Evolutionary conservation across 2,329 filamentous ascomycete species (phyloP).

Genomic region (Aspergillus neotritici): DNA sequence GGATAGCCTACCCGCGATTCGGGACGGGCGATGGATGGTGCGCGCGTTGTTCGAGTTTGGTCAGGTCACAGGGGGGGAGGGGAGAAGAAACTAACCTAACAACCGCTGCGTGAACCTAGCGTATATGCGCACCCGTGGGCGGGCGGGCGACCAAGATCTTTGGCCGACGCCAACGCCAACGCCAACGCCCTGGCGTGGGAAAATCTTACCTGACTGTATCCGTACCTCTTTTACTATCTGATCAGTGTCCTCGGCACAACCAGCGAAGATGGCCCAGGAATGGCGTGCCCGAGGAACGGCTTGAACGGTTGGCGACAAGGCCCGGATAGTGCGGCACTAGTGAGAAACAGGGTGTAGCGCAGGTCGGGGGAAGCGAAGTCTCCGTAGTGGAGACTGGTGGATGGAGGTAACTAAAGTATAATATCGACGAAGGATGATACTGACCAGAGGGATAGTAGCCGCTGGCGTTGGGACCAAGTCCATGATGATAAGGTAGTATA

Average conservation of each 20-base stretch:
- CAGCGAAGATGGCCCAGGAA: constrained; percentile 18
- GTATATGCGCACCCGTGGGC: constrained; percentile 25
- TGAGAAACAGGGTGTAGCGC: constrained; percentile 30
- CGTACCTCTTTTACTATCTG: constrained; percentile 13
- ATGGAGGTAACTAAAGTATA: not conserved
- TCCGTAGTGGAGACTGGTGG: constrained; percentile 11
- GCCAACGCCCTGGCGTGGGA: constrained; percentile 16
- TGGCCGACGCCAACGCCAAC: constrained; percentile 21
- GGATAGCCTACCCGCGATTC: constrained; percentile 34
- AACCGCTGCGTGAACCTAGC: constrained; percentile 27
- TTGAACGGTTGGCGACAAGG: constrained; percentile 22
- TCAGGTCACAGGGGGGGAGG: constrained; percentile 12
- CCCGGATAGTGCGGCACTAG: constrained; percentile 25
- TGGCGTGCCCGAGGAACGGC: constrained; percentile 33
- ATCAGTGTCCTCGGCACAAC: constrained; percentile 12
- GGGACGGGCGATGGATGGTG: constrained; percentile 26
- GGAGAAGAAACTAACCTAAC: too few relatives aligned
- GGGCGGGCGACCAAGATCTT: constrained; percentile 29
- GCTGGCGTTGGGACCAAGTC: too few relatives aligned
- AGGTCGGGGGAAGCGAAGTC: constrained; percentile 32
- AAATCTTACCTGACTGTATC: too few relatives aligned
- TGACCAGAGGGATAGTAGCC: too few relatives aligned
- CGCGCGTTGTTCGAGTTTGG: constrained; percentile 15
- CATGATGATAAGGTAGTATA: too few relatives aligned
- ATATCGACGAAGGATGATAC: constrained; percentile 4